Conservation (phyloP, 2,329 filamentous ascomycete genomes). For the Fusarium sp. region DNA sequence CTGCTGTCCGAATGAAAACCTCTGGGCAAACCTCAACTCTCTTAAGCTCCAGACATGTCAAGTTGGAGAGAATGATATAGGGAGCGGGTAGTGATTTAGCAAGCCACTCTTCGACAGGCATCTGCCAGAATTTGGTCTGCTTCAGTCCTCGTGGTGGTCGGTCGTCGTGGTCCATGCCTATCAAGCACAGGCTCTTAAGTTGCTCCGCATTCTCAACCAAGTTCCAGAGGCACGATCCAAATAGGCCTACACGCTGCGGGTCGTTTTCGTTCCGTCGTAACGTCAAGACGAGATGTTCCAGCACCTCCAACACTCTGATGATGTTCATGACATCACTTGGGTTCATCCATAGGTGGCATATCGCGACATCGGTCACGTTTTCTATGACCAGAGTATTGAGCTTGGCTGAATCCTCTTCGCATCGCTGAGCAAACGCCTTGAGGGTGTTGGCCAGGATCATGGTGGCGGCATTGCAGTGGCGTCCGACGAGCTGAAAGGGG, state of each 20-base stretch:
- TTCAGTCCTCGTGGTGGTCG: conserved; percentile 53
- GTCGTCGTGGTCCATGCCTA: conserved; percentile 59
- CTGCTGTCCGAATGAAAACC: conserved; percentile 50
- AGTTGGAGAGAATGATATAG: conserved; percentile 50
- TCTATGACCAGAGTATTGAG: conserved; percentile 63
- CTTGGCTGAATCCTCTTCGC: conserved; percentile 56
- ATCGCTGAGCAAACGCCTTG: conserved; percentile 59
- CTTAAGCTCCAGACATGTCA: conserved; percentile 60
- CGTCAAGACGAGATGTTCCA: conserved; percentile 61
- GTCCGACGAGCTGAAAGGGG: conserved; percentile 63
- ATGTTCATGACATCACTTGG: conserved; percentile 64
- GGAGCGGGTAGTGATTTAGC: conserved; percentile 54
- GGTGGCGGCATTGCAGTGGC: conserved; percentile 60
- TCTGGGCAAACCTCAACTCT: conserved; percentile 55
- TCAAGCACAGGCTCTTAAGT: conserved; percentile 61
- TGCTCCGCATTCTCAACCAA: conserved; percentile 59
- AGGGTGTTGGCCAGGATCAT: conserved; percentile 66
- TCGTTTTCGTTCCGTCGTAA: conserved; percentile 59
- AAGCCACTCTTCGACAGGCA: conserved; percentile 55
- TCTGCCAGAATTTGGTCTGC: conserved; percentile 53
- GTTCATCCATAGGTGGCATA: conserved; percentile 64
- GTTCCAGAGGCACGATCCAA: conserved; percentile 62
- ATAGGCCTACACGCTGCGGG: conserved; percentile 50
- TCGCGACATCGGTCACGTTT: conserved; percentile 61
- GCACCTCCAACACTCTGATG: conserved; percentile 54